phyloP scores from a whole-genome alignment of 176 grass and related monocot species.

The Oryza coarctata region DNA sequence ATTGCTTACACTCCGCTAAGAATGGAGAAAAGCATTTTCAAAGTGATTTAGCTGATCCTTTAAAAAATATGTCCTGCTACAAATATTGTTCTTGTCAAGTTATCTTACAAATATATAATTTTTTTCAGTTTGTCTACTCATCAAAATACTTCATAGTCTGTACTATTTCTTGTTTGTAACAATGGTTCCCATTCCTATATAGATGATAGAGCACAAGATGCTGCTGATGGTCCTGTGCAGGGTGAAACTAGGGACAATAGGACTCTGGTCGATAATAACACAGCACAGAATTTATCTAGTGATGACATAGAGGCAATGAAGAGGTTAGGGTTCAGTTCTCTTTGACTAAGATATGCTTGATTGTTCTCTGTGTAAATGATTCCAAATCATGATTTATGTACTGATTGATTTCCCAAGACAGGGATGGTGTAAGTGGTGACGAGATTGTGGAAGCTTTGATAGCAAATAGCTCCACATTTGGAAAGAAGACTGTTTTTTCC shows the following conservation, averaged over 20 bases:
- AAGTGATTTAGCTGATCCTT: neutral
- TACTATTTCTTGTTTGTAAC: neutral
- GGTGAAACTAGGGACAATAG: slow-evolving; percentile 80
- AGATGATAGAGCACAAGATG: slow-evolving; percentile 52
- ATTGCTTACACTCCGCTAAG: too few species aligned
- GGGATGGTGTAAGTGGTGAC: slow-evolving; percentile 78
- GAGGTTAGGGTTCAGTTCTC: slow-evolving; percentile 46
- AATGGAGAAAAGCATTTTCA: too few species aligned
- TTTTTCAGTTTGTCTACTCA: neutral
- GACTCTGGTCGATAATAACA: slow-evolving; percentile 86
- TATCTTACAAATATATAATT: neutral
- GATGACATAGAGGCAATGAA: slow-evolving; percentile 90
- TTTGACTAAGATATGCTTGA: neutral
- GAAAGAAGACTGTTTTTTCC: slow-evolving; percentile 81
- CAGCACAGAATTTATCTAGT: slow-evolving; percentile 81
- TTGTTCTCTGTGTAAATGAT: neutral
- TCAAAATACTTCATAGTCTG: neutral
- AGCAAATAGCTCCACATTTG: slow-evolving; percentile 87
- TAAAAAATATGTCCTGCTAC: neutral
- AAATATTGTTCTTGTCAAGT: neutral
- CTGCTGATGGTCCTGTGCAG: slow-evolving; percentile 24
- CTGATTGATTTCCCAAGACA: slow-evolving; percentile 24
- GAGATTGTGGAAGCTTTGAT: slow-evolving; percentile 90
- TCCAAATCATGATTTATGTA: neutral
- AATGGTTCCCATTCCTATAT: neutral